A percentile compares a stretch with the other conserved stretches of the same genome.
Evolutionary conservation across 257 asterid genomes (phyloP).

Genomic region (Solanum acaule): DNA sequence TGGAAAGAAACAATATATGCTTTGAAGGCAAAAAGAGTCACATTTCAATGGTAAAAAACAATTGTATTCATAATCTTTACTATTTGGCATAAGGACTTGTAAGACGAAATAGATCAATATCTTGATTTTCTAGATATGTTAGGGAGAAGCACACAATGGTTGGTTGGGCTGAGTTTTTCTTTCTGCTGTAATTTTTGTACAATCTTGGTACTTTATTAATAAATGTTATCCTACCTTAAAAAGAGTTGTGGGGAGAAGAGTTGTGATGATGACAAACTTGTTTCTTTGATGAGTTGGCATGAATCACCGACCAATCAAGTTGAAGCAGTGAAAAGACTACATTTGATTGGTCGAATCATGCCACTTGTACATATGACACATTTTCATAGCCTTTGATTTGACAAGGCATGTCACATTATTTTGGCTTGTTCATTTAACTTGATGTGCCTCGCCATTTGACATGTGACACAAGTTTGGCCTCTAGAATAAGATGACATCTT

Average conservation of each 20-base stretch:
- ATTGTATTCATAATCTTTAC: not conserved
- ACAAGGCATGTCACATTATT: not conserved
- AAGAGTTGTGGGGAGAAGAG: not conserved
- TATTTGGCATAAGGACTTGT: not conserved
- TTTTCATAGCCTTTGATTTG: not conserved
- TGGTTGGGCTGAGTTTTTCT: not conserved
- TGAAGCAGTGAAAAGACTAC: not conserved
- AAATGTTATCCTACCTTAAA: not conserved
- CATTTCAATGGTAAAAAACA: not conserved
- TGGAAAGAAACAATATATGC: not conserved
- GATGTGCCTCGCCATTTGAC: not conserved
- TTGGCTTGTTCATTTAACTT: not conserved
- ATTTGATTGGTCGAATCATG: not conserved
- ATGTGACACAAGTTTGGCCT: not conserved
- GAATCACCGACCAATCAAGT: not conserved
- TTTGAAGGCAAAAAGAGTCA: not conserved
- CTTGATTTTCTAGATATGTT: not conserved
- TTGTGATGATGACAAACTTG: not conserved
- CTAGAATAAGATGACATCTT: not conserved
- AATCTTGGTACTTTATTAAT: not conserved
- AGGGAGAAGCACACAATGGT: not conserved
- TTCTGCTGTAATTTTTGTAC: not conserved
- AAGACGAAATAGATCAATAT: not conserved
- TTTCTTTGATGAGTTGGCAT: not conserved
- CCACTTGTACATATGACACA: not conserved